Evolutionary conservation across 495 filamentous ascomycete genomes (phyloP), one percentile per base, ranked within the genome.

Genomic region (Ramalina intermedia): DNA sequence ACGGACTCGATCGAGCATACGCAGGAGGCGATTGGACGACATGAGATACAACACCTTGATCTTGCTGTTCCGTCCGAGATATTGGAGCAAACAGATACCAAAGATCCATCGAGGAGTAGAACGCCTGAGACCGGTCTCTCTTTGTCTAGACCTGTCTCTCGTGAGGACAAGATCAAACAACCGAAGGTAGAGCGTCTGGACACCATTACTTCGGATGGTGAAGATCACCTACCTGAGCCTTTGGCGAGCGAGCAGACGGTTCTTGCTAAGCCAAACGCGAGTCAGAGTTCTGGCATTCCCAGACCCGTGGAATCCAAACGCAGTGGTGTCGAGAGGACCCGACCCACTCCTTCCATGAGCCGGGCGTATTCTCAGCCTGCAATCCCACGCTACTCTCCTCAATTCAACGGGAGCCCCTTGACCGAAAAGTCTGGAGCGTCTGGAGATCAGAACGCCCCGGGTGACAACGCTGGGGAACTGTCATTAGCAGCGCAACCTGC

Each of bases 331-430:
- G 29, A 33, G 2, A 9, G 29, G 8, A 33, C 8, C 8, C 29
- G 29, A 13, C 29, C 29, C 29, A 11, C 29, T 33, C 29, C 29
- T 9, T 33, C 12, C 8, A 33, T 33, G 29, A 33, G 29, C 41
- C 80, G 86, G 36, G 74, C 85, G 18, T 72, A 85, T 42, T 82
- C 84, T 17, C 83, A 88, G 46, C 85, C 87, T 16, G 64, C 60
- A 0, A 13, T 33, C 29, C 29, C 29, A 33, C 29, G 29, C 29
- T 13, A 33, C 29, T 33, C 29, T 13, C 29, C 29, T 6, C 21
- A 18, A 44, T 24, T n/a, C 41, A 8, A 18, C 17, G 14, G 14
- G 41, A 44, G 17, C 4, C 21, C 21, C 41, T 23, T 20, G 41
- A 44, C 18, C 0, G 29, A 33, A 44, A 26, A 24, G 14, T 26